A percentile compares a stretch with the other conserved stretches of the same genome.
phyloP scores from a whole-genome alignment of 148 eudicot species.

The Chenopodium formosanum region DNA sequence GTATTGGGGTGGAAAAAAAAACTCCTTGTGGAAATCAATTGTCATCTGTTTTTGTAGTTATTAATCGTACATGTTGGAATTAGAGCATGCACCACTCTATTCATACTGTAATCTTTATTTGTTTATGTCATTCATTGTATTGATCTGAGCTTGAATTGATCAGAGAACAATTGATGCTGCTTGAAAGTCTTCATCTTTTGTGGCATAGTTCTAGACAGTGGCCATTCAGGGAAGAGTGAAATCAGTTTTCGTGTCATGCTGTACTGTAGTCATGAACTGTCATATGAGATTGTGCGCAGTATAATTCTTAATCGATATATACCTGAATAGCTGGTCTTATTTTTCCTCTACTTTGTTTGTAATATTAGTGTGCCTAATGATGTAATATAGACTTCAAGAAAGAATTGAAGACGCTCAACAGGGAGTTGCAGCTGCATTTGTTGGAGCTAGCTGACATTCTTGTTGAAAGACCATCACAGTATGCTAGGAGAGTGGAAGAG shows the following conservation, averaged over 20 bases:
- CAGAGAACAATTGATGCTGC: neutral
- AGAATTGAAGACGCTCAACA: constrained; percentile 75
- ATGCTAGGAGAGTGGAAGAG: constrained; percentile 93
- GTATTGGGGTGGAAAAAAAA: neutral
- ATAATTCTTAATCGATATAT: neutral
- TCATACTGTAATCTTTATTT: too few species aligned
- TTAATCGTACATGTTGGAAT: too few species aligned
- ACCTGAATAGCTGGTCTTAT: neutral
- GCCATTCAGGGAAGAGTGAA: neutral
- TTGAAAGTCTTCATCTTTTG: neutral
- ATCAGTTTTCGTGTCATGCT: neutral
- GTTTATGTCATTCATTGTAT: neutral
- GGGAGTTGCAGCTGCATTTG: constrained; percentile 84
- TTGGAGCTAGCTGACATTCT: constrained; percentile 97
- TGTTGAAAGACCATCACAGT: constrained; percentile 87
- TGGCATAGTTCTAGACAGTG: too few species aligned
- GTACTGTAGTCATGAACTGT: neutral
- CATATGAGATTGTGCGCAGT: neutral
- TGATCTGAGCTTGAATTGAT: neutral
- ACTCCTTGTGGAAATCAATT: neutral
- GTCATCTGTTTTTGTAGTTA: neutral
- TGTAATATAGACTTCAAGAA: constrained; percentile 68
- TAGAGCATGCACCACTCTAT: neutral
- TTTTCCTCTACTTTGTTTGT: neutral
- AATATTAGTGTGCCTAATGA: neutral